phyloP scores from a whole-genome alignment of 116 monocot genomes.

The Thalassia testudinum region DNA sequence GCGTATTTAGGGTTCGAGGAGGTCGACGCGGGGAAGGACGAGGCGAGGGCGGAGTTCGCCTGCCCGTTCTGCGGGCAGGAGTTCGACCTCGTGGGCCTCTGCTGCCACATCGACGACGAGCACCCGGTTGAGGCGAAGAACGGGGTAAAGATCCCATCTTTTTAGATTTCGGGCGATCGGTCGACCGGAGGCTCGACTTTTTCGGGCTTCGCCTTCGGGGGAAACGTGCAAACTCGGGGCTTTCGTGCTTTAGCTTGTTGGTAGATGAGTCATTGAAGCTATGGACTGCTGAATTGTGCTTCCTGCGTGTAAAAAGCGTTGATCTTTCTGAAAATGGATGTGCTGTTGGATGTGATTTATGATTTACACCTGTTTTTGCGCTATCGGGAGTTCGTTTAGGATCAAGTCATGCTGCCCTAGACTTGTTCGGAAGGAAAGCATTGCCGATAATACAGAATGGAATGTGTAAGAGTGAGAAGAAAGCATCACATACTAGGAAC shows the following conservation, averaged over 20 bases:
- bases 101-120: conserved; percentile 87
- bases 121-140: conserved; percentile 72
- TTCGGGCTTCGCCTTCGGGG: conserved; percentile 16
- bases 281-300: not conserved
- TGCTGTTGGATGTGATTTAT: too few relatives aligned
- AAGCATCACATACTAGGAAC: too few relatives aligned
- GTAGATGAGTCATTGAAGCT: not conserved
- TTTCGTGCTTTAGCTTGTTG: not conserved
- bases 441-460: too few relatives aligned
- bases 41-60: conserved; percentile 30
- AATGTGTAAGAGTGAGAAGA: too few relatives aligned
- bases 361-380: too few relatives aligned
- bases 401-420: too few relatives aligned
- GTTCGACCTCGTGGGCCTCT: conserved; percentile 72
- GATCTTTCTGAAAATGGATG: too few relatives aligned
- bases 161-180: conserved; percentile 26
- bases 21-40: conserved; percentile 42
- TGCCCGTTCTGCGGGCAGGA: conserved; percentile 86
- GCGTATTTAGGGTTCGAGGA: conserved; percentile 25
- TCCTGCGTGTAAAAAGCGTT: too few relatives aligned
- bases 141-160: conserved; percentile 39
- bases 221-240: conserved; percentile 17
- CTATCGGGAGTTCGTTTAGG: too few relatives aligned
- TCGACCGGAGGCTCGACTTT: conserved; percentile 30
- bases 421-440: too few relatives aligned